These are phyloP conservation scores for Suhomyces emberorum DNA, from an alignment of 805 yeast genomes.

Conservation along the genomic window DNA sequence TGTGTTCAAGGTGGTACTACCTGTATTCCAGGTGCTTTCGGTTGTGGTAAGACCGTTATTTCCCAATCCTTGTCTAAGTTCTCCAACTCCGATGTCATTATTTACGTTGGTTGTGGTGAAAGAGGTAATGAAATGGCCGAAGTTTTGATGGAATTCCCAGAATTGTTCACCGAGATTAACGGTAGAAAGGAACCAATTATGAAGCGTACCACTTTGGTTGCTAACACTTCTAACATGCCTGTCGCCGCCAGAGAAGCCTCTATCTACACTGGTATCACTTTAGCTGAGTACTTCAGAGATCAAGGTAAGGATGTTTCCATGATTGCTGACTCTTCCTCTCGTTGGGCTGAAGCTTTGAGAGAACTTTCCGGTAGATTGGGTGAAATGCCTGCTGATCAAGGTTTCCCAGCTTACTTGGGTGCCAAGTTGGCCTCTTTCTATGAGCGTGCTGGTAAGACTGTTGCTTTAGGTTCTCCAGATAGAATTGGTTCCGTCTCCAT, in stretches of 20 bases:
- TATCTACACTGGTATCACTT: slow-evolving; percentile 96
- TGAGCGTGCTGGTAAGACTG: slow-evolving; percentile 98
- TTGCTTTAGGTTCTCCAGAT: slow-evolving; percentile 93
- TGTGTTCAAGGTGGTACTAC: slow-evolving; percentile 99
- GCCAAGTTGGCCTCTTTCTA: slow-evolving; percentile 98
- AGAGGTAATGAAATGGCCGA: slow-evolving; percentile 94
- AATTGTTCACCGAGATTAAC: slow-evolving; percentile 81
- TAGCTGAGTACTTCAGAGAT: slow-evolving; percentile 99
- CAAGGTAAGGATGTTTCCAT: slow-evolving; percentile 98
- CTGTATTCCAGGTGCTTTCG: slow-evolving; percentile 99
- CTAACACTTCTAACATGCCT: slow-evolving; percentile 99
- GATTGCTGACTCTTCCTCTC: slow-evolving; percentile 99
- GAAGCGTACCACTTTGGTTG: slow-evolving; percentile 98
- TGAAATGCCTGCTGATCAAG: slow-evolving; percentile 99
- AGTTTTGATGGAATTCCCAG: slow-evolving; percentile 99
- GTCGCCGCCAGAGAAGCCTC: slow-evolving; percentile 99
- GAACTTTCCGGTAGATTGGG: slow-evolving; percentile 99
- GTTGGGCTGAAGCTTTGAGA: slow-evolving; percentile 99
- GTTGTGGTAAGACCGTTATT: slow-evolving; percentile 98
- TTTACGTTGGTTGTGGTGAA: slow-evolving; percentile 71
- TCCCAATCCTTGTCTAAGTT: slow-evolving; percentile 96
- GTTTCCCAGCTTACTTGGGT: slow-evolving; percentile 99
- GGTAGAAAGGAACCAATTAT: slow-evolving; percentile 98
- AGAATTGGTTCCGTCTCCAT: slow-evolving; percentile 98
- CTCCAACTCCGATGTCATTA: slow-evolving; percentile 95